Conservation (phyloP, 1,139 yeast genomes). For the Geotrichum fermentans region DNA sequence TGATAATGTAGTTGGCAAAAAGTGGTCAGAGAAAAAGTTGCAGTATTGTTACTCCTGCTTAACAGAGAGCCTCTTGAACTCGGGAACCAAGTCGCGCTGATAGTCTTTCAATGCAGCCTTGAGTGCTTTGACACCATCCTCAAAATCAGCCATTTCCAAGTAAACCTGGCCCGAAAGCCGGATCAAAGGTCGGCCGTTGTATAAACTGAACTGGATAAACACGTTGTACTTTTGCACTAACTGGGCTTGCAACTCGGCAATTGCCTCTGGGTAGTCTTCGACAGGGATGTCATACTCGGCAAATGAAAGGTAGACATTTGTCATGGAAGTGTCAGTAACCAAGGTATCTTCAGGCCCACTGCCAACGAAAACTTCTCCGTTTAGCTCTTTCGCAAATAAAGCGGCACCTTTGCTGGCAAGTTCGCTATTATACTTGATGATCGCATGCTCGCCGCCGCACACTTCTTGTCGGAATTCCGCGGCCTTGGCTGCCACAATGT, state of each 20-base stretch:
- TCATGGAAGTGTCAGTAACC: not conserved
- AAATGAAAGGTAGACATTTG: not conserved
- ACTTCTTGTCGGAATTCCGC: constrained; percentile 47
- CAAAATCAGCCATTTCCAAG: constrained; percentile 53
- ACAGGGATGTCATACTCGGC: constrained; percentile 15
- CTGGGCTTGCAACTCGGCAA: constrained; percentile 20
- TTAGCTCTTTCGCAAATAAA: constrained; percentile 36
- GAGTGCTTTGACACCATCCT: constrained; percentile 41
- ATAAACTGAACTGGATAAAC: constrained; percentile 45
- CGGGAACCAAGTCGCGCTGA: not conserved
- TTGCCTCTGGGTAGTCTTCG: constrained; percentile 1
- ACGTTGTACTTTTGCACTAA: constrained; percentile 39
- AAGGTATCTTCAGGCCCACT: constrained; percentile 25
- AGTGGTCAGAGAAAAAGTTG: not conserved
- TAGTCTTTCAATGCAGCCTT: constrained; percentile 23
- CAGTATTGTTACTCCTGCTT: not conserved
- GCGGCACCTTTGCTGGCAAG: constrained; percentile 46
- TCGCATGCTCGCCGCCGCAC: constrained; percentile 60
- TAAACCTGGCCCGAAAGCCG: constrained; percentile 61
- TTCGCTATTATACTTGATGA: constrained; percentile 45
- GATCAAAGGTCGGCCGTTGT: constrained; percentile 43
- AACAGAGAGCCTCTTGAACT: not conserved
- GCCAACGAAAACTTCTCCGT: constrained; percentile 31
- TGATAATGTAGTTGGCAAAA: not conserved
- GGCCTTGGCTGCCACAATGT: constrained; percentile 42